A percentile compares a stretch with the other conserved stretches of the same genome.
These are phyloP conservation scores for Candida xiaguanensis DNA, from an alignment of 805 yeast genomes.

Conservation along the genomic window DNA sequence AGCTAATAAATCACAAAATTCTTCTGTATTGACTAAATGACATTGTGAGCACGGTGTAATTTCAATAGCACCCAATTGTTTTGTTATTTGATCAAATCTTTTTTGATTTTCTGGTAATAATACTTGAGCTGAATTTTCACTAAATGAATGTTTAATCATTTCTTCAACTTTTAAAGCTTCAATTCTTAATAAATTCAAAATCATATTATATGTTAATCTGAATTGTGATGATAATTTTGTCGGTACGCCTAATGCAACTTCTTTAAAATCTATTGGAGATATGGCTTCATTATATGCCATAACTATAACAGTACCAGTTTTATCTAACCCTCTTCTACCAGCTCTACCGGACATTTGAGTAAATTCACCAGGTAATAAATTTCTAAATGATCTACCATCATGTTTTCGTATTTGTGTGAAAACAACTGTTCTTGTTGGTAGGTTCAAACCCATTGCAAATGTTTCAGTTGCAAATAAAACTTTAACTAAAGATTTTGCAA, in stretches of 20 bases:
- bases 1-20: slow-evolving; percentile 41
- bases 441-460: slow-evolving; percentile 96
- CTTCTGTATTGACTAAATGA: slow-evolving; percentile 40
- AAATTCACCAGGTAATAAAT: slow-evolving; percentile 90
- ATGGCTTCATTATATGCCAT: slow-evolving; percentile 77
- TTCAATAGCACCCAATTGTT: slow-evolving; percentile 37
- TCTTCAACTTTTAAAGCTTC: slow-evolving; percentile 97
- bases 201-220: slow-evolving; percentile 93
- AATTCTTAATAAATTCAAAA: slow-evolving; percentile 81
- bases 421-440: slow-evolving; percentile 95
- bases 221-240: slow-evolving; percentile 90
- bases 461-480: slow-evolving; percentile 97
- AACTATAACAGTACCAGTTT: slow-evolving; percentile 89
- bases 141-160: slow-evolving; percentile 93
- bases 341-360: slow-evolving; percentile 99
- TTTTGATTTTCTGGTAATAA: slow-evolving; percentile 82
- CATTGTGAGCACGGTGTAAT: slow-evolving; percentile 34
- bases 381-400: slow-evolving; percentile 81
- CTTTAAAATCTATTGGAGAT: slow-evolving; percentile 58
- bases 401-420: slow-evolving; percentile 83
- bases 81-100: slow-evolving; percentile 52
- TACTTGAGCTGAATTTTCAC: slow-evolving; percentile 85
- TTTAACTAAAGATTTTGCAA: slow-evolving; percentile 81
- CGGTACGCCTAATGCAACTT: slow-evolving; percentile 82
- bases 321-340: slow-evolving; percentile 93